Base-by-base conservation (phyloP, 169 alveolate genomes). In the Besnoitia besnoiti region DNA sequence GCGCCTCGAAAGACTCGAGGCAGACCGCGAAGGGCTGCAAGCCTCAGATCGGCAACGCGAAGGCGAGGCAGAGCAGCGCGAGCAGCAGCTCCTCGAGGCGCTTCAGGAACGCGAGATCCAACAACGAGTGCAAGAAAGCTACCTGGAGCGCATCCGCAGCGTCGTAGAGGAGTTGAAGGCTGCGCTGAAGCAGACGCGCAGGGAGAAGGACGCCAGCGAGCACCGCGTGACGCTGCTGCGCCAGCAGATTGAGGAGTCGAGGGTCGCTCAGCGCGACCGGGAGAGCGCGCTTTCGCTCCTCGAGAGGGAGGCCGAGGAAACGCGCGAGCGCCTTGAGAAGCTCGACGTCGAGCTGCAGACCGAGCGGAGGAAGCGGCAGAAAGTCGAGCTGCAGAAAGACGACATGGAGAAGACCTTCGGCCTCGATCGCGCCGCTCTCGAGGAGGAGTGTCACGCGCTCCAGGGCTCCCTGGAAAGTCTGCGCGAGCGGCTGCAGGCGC, bases 391-490 rank as follows among this genome's bases (percentile, higher is more conserved):
- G 55, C 87, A 77, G 87, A 42, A 42, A 44, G 55, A 77, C 16
- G 87, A 77, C 55, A 2, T 77, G 30, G 87, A 77, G 59, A 8
- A 4, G 87, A 77, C 87, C 55, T 77, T 42, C 35, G 87, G 0
- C 61, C 46, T 73, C 44, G 82, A 73, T 16, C 39, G 82, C 8
- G 82, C 82, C 0, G 82, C 82, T 1, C 82, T 73, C 16, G 82
- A 73, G 27, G 82, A 73, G 82, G 47, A 37, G 82, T 73, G 82
- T 30, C 82, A n/a, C 0, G 46, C 82, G 3, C 82, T 73, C 39
- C 82, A 73, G 46, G n/a, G 46, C 21, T 73, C 82, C 46, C 82
- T 73, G 47, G 82, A 73, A 37, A 73, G 44, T 1, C 27, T 37
- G 14, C 39, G 82, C 47, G 82, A 27, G 2, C 82, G 46, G 39